These are phyloP conservation scores for Apiospora pterosperma DNA, from an alignment of 2,329 filamentous ascomycete species.

Conservation along the genomic window DNA sequence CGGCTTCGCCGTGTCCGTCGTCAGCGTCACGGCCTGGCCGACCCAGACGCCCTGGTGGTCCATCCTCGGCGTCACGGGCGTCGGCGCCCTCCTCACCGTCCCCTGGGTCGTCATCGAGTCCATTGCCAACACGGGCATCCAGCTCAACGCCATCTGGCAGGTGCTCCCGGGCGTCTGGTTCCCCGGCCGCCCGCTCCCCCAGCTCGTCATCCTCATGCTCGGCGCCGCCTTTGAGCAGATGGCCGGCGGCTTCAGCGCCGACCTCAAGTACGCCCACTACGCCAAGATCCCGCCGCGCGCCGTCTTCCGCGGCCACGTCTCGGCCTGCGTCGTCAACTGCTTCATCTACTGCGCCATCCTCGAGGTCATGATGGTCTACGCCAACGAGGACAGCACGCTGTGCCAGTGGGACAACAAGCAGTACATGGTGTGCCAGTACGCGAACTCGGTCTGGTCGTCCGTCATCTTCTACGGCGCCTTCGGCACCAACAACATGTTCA, in stretches of 20 bases:
- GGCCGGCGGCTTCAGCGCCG: slow-evolving; percentile 27
- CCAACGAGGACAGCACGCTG: slow-evolving; percentile 25
- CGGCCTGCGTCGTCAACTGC: slow-evolving; percentile 35
- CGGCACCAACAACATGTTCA: slow-evolving; percentile 27
- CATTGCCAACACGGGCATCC: slow-evolving; percentile 50
- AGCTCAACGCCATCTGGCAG: slow-evolving; percentile 49
- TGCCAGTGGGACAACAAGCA: slow-evolving; percentile 26
- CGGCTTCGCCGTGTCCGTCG: slow-evolving; percentile 43
- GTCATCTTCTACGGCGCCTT: slow-evolving; percentile 30
- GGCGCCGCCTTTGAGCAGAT: slow-evolving; percentile 28
- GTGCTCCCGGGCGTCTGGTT: slow-evolving; percentile 50
- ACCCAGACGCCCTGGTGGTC: slow-evolving; percentile 49
- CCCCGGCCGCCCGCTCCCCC: slow-evolving; percentile 47
- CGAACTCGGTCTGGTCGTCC: slow-evolving; percentile 29
- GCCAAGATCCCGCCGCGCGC: slow-evolving; percentile 29
- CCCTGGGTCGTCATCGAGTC: slow-evolving; percentile 50
- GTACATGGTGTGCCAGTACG: slow-evolving; percentile 30
- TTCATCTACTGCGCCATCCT: slow-evolving; percentile 46
- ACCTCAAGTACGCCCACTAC: slow-evolving; percentile 29
- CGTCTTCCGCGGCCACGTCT: slow-evolving; percentile 30
- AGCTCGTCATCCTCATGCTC: slow-evolving; percentile 54
- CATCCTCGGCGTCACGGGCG: slow-evolving; percentile 46
- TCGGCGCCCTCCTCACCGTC: slow-evolving; percentile 48
- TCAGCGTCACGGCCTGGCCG: slow-evolving; percentile 44
- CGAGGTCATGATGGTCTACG: slow-evolving; percentile 32